Evolutionary conservation across 352 stramenopile genomes (phyloP).

Genomic region (Phytophthora ramorum): DNA sequence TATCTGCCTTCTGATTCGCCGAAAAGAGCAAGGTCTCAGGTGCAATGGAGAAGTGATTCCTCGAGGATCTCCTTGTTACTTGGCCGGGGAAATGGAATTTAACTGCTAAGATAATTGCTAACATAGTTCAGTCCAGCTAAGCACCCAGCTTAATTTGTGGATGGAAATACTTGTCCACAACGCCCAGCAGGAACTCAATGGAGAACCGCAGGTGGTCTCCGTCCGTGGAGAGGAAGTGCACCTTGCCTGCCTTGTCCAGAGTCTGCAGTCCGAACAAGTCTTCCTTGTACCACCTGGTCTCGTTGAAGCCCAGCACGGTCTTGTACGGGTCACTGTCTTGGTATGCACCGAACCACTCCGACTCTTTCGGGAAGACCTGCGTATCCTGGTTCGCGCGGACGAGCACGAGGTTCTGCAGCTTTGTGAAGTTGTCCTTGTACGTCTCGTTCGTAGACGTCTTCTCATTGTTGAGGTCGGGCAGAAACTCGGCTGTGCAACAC

Average conservation of each 20-base stretch:
- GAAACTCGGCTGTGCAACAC: slow-evolving; percentile 60
- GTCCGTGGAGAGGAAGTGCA: slow-evolving; percentile 89
- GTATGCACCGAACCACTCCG: slow-evolving; percentile 90
- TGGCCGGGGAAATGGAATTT: neutral
- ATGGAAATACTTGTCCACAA: slow-evolving; percentile 86
- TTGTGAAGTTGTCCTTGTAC: slow-evolving; percentile 90
- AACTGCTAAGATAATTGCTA: slow-evolving; percentile 14
- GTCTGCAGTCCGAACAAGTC: slow-evolving; percentile 94
- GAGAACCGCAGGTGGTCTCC: slow-evolving; percentile 94
- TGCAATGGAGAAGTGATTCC: too few species aligned
- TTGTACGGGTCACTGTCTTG: slow-evolving; percentile 74
- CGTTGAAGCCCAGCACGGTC: slow-evolving; percentile 86
- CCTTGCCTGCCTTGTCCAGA: slow-evolving; percentile 85
- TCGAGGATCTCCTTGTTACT: too few species aligned
- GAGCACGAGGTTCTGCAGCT: slow-evolving; percentile 89
- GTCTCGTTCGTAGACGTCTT: slow-evolving; percentile 69
- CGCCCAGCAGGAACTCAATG: slow-evolving; percentile 79
- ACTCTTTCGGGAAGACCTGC: slow-evolving; percentile 90
- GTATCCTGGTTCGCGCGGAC: slow-evolving; percentile 91
- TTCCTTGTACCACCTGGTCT: slow-evolving; percentile 93
- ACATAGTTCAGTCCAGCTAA: slow-evolving; percentile 7
- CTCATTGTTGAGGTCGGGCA: slow-evolving; percentile 94
- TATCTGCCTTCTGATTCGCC: slow-evolving; percentile 18
- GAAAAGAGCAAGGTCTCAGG: slow-evolving; percentile 21
- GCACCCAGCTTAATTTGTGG: slow-evolving; percentile 9